phyloP scores from a whole-genome alignment of 1,284 basidiomycete species.

The Trametes hirsuta region DNA sequence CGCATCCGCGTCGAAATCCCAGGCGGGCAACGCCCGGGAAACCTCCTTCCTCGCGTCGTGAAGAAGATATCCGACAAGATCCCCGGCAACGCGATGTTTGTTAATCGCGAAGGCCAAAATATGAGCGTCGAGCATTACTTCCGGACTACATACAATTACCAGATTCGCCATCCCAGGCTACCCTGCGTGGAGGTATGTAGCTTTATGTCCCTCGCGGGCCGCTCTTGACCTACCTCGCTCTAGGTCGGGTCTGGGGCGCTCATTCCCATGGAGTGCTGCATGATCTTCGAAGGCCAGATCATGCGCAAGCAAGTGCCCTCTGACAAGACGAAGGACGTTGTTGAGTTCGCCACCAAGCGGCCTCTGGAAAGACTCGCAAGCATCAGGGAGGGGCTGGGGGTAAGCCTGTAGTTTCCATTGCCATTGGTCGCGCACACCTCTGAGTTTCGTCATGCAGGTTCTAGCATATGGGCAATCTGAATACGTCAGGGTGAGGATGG shows the following conservation, averaged over 20 bases:
- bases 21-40: conserved; percentile 8
- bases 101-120: conserved; percentile 51
- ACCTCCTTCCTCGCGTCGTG: conserved; percentile 37
- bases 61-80: conserved; percentile 56
- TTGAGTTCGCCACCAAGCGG: conserved; percentile 72
- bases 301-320: conserved; percentile 74
- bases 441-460: conserved; percentile 43
- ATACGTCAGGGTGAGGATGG: conserved; percentile 53
- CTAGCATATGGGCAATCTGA: conserved; percentile 73
- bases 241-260: conserved; percentile 69
- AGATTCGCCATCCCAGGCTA: conserved; percentile 57
- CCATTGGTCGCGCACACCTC: background rate
- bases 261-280: conserved; percentile 70
- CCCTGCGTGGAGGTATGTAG: conserved; percentile 63
- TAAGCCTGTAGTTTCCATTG: conserved; percentile 30
- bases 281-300: conserved; percentile 68
- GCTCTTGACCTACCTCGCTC: background rate
- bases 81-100: conserved; percentile 56
- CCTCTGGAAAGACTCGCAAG: conserved; percentile 61
- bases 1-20: conserved; percentile 50
- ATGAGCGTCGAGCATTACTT: conserved; percentile 70
- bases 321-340: conserved; percentile 65
- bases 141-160: conserved; percentile 48
- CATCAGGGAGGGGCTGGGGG: conserved; percentile 58
- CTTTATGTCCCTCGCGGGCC: background rate